These are phyloP conservation scores for Skeletonema marinoi DNA, from an alignment of 108 stramenopile species.

Conservation along the genomic window DNA sequence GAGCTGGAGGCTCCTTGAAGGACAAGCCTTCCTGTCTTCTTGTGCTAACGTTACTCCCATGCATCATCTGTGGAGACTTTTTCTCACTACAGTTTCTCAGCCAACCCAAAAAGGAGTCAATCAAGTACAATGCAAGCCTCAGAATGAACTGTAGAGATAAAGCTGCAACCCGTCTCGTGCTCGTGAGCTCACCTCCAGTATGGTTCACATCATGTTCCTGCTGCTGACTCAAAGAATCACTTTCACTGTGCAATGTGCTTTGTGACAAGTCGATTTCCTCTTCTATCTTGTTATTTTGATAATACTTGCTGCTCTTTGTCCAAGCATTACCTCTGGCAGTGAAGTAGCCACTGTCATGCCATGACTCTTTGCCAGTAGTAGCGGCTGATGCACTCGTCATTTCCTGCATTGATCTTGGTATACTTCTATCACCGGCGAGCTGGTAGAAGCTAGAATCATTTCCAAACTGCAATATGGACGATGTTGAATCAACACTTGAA, in stretches of 20 bases:
- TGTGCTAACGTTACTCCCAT: neutral
- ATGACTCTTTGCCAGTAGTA: neutral
- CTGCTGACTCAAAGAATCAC: neutral
- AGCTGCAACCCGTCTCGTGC: neutral
- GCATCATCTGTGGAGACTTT: neutral
- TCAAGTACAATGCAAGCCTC: neutral
- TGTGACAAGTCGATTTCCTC: conserved; percentile 7
- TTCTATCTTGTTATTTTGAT: conserved; percentile 1
- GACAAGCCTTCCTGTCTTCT: neutral
- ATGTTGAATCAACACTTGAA: conserved; percentile 17
- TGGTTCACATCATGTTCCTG: neutral
- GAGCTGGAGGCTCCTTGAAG: conserved; percentile 16
- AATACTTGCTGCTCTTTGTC: conserved; percentile 17
- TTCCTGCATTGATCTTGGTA: neutral
- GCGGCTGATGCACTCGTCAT: neutral
- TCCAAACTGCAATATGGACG: neutral
- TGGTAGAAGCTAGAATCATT: conserved; percentile 2
- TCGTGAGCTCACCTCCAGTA: neutral
- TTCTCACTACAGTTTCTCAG: neutral
- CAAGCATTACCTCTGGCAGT: conserved; percentile 21
- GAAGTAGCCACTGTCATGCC: conserved; percentile 27
- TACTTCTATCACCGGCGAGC: neutral
- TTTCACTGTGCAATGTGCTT: neutral
- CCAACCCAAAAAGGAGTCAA: neutral
- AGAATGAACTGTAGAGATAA: neutral